Base-by-base conservation (phyloP, 768 basidiomycete genomes). In the Asterophora lycoperdoides region DNA sequence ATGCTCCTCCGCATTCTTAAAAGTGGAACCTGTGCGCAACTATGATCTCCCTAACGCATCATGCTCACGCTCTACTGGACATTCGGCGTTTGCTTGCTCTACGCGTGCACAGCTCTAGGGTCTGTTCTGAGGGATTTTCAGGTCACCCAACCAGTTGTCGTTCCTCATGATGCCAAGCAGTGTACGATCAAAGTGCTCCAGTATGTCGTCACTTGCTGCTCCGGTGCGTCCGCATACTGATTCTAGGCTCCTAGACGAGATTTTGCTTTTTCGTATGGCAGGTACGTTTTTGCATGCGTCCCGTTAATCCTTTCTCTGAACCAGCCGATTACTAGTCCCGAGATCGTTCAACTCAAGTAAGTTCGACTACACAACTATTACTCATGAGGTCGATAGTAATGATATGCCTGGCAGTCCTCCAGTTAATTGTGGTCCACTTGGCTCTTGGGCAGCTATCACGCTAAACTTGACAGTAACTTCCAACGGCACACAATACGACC, bases 381-480 rank as follows among this genome's bases (percentile, higher is more conserved):
- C n/a, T 7, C 4, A 26, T 29, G 20, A 42, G n/a, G 9, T 13
- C 10, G 9, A 14, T 41, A 19, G 20, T 41, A 34, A 28, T 40
- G 8, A 41, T n/a, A 20, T 29, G 42, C 9, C 4, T 15, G 15
- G 11, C 14, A 88, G 85, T 18, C 88, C 88, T 19, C 86, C 87
- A 0, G 77, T 78, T 8, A 77, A 83, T 56, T 90, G 88, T 62
- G 87, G 88, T 13, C 61, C 71, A 3, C 68, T 75, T 17, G 86
- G 88, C 1, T 78, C 83, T 4, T 90, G 88, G 88, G 78, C 84
- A 6, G 86, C 79, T 0, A 73, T 90, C 28, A 84, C 80, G 8
- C 68, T 89, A 30, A 89, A 89, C 61, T 81, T 88, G 56, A 89
- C 88, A 0, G 84, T 84, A 15, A 84, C 85, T 2, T 82, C 80